Evolutionary conservation across 352 stramenopile species (phyloP).

Genomic region (Pythium sp.): DNA sequence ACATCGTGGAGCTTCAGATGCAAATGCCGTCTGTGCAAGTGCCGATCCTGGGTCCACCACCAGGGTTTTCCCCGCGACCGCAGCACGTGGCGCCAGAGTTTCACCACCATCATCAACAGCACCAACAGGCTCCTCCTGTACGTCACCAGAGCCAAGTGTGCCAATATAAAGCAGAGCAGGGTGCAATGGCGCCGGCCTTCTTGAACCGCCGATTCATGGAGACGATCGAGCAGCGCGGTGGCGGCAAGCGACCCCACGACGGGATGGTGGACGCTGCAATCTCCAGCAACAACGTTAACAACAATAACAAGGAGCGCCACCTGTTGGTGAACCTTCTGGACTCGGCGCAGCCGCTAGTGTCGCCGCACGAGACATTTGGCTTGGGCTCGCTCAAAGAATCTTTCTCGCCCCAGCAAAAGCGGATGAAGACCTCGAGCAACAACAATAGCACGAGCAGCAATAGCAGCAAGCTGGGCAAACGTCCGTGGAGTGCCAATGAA

Average conservation of each 20-base stretch:
- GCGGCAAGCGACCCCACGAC: constrained; percentile 9
- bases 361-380: constrained; percentile 26
- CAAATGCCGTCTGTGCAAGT: constrained; percentile 44
- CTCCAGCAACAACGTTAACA: neutral
- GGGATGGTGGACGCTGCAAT: neutral
- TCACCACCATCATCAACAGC: neutral
- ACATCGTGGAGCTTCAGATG: constrained; percentile 78
- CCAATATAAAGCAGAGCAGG: neutral
- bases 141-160: neutral
- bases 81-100: neutral
- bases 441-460: neutral
- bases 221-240: neutral
- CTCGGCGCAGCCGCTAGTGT: constrained; percentile 23
- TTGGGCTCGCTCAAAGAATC: constrained; percentile 25
- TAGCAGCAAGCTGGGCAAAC: constrained; percentile 59
- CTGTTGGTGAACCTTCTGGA: constrained; percentile 33
- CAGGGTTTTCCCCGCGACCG: neutral
- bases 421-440: constrained; percentile 30
- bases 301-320: constrained; percentile 19
- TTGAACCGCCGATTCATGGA: constrained; percentile 24
- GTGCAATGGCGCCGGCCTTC: constrained; percentile 11
- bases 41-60: constrained; percentile 4
- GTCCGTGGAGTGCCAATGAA: constrained; percentile 60
- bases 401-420: constrained; percentile 61
- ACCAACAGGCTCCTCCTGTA: neutral